Evolutionary conservation across 2,329 filamentous ascomycete species (phyloP), one percentile per base, ranked within the genome.

Genomic region (Hymenoscyphus fraxineus): DNA sequence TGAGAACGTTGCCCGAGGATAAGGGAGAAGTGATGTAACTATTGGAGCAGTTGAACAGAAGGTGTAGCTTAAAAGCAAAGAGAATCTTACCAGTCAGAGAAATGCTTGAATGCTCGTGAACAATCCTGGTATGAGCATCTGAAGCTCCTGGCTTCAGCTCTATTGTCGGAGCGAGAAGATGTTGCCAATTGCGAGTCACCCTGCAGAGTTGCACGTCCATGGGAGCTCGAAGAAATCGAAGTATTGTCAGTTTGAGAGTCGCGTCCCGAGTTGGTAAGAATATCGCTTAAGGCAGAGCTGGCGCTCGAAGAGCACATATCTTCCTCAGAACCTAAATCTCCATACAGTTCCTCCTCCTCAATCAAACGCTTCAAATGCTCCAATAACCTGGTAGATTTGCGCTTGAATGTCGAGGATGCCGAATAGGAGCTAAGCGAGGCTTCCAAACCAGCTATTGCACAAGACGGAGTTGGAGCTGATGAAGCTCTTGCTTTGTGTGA

Each of bases 161-260:
- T 27, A 15, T 6, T 22, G 54, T 56, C 19, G 1, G 5, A 27
- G 13, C 27, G 16, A 35, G 19, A 32, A 32, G 54, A 32, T 6
- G 6, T 56, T 27, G 27, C 32, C 15, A 13, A 56, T 32, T 16
- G 13, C 31, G 54, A 16, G 27, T 22, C 15, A 9, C 16, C 22
- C 10, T 15, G 6, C 31, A 12, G 3, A 12, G 27, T n/a, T 15
- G 31, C 13, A 35, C n/a, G 58, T 15, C 59, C 57, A 41, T 41
- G 59, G 10, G 62, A 58, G 32, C 51, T 62, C 40, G 64, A 65
- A 19, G 64, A 67, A 2, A 67, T n/a, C 3, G 67, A 69, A 16
- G 65, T 67, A 31, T 62, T 41, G 22, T 67, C 62, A 6, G 64
- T 61, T 13, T 47, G 39, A 55, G 22, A 62, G 15, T 62, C 64